Percentiles rank a stretch among this genome's conserved stretches.
Evolutionary conservation across 305 asterid genomes (phyloP).

Genomic region (Ilex paraguariensis): DNA sequence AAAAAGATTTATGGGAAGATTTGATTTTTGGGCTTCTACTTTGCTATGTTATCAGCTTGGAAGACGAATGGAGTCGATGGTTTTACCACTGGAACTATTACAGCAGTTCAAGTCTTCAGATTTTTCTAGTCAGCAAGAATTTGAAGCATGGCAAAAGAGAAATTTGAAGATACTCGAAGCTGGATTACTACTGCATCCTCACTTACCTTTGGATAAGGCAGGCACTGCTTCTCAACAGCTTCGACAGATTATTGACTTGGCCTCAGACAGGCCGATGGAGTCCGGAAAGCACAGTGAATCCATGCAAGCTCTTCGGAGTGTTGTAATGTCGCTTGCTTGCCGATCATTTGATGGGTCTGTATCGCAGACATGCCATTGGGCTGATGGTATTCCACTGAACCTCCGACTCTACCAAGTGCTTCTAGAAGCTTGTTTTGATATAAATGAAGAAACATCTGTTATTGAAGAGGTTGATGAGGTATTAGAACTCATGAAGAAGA

Average conservation of each 20-base stretch:
- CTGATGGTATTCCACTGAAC: slow-evolving; percentile 81
- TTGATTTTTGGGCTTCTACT: not conserved
- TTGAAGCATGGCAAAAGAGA: slow-evolving; percentile 68
- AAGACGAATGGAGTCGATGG: slow-evolving; percentile 58
- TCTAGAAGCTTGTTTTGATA: slow-evolving; percentile 75
- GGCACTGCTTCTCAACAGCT: slow-evolving; percentile 46
- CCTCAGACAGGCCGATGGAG: slow-evolving; percentile 58
- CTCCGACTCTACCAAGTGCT: slow-evolving; percentile 60
- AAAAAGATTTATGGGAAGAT: no score
- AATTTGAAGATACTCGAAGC: slow-evolving; percentile 68
- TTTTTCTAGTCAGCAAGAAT: slow-evolving; percentile 55
- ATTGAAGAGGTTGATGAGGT: slow-evolving; percentile 87
- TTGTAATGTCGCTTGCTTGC: slow-evolving; percentile 58
- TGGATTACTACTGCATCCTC: slow-evolving; percentile 72
- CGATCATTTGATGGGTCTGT: slow-evolving; percentile 72
- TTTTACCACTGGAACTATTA: slow-evolving; percentile 80
- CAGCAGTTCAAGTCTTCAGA: slow-evolving; percentile 60
- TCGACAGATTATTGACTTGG: slow-evolving; percentile 42
- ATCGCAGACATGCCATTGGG: slow-evolving; percentile 83
- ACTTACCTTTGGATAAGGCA: slow-evolving; percentile 49
- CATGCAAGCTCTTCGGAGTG: slow-evolving; percentile 43
- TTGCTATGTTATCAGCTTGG: slow-evolving; percentile 57
- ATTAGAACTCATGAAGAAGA: slow-evolving; percentile 69
- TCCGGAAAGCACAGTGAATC: slow-evolving; percentile 61
- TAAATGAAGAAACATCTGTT: slow-evolving; percentile 55